A percentile compares a stretch with the other conserved stretches of the same genome.
These are phyloP conservation scores for Aureobasidium sp. DNA, from an alignment of 2,329 filamentous ascomycete genomes.

Conservation along the genomic window DNA sequence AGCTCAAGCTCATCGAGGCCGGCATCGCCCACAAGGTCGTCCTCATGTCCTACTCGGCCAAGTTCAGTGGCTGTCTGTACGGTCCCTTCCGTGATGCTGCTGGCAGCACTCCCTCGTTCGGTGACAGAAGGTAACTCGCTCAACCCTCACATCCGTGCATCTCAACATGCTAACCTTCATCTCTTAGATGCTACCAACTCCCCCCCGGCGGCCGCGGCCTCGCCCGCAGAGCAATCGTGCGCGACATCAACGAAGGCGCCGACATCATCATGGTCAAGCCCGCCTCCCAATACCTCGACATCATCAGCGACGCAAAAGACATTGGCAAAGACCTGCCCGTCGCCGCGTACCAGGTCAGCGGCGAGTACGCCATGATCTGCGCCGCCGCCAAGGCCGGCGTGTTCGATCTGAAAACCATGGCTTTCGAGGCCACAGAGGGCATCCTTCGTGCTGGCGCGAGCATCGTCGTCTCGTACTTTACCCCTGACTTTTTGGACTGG, in stretches of 20 bases:
- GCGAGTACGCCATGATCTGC: conserved; percentile 97
- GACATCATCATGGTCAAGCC: conserved; percentile 99
- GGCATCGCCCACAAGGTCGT: conserved; percentile 85
- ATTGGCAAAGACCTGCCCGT: conserved; percentile 84
- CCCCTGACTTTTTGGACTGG: conserved; percentile 65
- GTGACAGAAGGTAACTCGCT: conserved; percentile 54
- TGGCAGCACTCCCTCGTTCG: conserved; percentile 81
- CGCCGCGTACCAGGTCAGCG: conserved; percentile 93
- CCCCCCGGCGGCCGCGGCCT: conserved; percentile 87
- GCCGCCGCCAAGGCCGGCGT: conserved; percentile 92
- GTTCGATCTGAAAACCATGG: conserved; percentile 90
- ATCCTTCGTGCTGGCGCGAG: conserved; percentile 88
- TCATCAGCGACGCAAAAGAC: conserved; percentile 95
- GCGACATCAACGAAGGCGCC: conserved; percentile 87
- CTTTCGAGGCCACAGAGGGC: conserved; percentile 86
- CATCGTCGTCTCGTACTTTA: conserved; percentile 92
- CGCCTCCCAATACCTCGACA: conserved; percentile 89
- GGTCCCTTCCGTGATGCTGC: conserved; percentile 96
- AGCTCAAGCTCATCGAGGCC: conserved; percentile 92
- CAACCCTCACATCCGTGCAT: neutral
- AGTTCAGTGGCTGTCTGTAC: conserved; percentile 94
- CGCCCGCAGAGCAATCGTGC: conserved; percentile 76
- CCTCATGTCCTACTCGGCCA: conserved; percentile 96
- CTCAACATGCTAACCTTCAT: neutral
- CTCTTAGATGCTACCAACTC: conserved; percentile 75